Evolutionary conservation across 495 filamentous ascomycete species (phyloP).

Genomic region (Penicillium bovifimosum): DNA sequence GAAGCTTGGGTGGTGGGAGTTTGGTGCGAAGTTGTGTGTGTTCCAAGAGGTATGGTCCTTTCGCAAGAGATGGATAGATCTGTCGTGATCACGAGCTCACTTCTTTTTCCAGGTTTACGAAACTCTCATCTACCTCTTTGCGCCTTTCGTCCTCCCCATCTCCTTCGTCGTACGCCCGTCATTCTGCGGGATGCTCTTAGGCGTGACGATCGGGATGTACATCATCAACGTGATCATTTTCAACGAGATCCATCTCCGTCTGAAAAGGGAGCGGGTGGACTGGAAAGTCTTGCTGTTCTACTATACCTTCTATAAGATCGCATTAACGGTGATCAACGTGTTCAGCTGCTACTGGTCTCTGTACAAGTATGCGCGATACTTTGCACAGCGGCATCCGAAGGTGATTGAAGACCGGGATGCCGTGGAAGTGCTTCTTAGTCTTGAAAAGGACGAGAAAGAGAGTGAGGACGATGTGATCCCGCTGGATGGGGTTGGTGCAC

Average conservation of each 20-base stretch:
- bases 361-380: slow-evolving; percentile 41
- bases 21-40: slow-evolving; percentile 56
- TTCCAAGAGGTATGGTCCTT: slow-evolving; percentile 50
- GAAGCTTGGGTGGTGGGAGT: slow-evolving; percentile 46
- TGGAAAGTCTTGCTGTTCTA: slow-evolving; percentile 27
- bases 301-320: slow-evolving; percentile 39
- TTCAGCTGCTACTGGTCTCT: slow-evolving; percentile 39
- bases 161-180: slow-evolving; percentile 36
- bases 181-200: slow-evolving; percentile 31
- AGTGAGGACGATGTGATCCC: slow-evolving; percentile 4
- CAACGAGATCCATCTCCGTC: slow-evolving; percentile 42
- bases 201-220: slow-evolving; percentile 34
- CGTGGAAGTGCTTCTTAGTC: slow-evolving; percentile 33
- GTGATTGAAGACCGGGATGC: slow-evolving; percentile 40
- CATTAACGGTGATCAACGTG: slow-evolving; percentile 37
- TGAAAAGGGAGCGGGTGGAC: slow-evolving; percentile 32
- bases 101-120: slow-evolving; percentile 35
- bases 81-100: no score
- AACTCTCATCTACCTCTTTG: slow-evolving; percentile 40
- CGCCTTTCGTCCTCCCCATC: slow-evolving; percentile 44
- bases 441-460: slow-evolving; percentile 12
- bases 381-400: slow-evolving; percentile 39
- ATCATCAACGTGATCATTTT: slow-evolving; percentile 36
- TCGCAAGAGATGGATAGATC: no score
- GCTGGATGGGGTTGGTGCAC: background rate